Percentiles rank a stretch among this genome's conserved stretches.
phyloP scores from a whole-genome alignment of 1,139 yeast genomes.

The Suhomyces ambrosiae region DNA sequence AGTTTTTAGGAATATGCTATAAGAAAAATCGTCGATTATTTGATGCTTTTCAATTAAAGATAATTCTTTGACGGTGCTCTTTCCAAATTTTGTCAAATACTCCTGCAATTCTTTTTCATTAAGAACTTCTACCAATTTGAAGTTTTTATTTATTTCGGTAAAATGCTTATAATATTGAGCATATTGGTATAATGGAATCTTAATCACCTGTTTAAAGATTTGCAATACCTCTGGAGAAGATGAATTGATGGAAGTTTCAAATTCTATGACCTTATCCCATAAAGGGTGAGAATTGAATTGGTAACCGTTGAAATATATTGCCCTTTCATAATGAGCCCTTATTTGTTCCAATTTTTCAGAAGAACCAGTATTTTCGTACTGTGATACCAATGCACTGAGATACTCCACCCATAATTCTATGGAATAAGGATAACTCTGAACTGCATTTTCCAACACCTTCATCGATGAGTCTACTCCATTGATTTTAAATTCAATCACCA shows the following conservation, averaged over 20 bases:
- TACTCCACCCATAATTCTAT: conserved; percentile 71
- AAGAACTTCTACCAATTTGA: conserved; percentile 35
- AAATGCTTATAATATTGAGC: conserved; percentile 62
- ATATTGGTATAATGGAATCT: conserved; percentile 69
- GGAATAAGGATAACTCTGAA: conserved; percentile 55
- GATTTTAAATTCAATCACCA: conserved; percentile 54
- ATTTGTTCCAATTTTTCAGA: conserved; percentile 25
- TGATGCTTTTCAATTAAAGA: conserved; percentile 37
- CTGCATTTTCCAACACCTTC: conserved; percentile 46
- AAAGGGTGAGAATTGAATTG: conserved; percentile 63
- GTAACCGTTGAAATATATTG: conserved; percentile 47
- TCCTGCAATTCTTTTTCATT: conserved; percentile 21
- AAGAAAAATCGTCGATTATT: conserved; percentile 45
- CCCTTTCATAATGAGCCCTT: conserved; percentile 42
- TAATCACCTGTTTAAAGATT: conserved; percentile 46
- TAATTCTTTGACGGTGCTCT: conserved; percentile 24
- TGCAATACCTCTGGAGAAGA: conserved; percentile 24
- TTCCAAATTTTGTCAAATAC: conserved; percentile 28
- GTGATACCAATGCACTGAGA: conserved; percentile 49
- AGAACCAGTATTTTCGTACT: conserved; percentile 23
- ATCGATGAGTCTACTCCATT: conserved; percentile 56
- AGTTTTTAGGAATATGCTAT: conserved; percentile 44
- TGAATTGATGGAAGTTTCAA: conserved; percentile 35
- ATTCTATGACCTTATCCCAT: conserved; percentile 66
- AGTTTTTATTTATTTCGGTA: conserved; percentile 41